Evolutionary conservation across 208 protist species (phyloP).

Genomic region (Porcisia hertigi): DNA sequence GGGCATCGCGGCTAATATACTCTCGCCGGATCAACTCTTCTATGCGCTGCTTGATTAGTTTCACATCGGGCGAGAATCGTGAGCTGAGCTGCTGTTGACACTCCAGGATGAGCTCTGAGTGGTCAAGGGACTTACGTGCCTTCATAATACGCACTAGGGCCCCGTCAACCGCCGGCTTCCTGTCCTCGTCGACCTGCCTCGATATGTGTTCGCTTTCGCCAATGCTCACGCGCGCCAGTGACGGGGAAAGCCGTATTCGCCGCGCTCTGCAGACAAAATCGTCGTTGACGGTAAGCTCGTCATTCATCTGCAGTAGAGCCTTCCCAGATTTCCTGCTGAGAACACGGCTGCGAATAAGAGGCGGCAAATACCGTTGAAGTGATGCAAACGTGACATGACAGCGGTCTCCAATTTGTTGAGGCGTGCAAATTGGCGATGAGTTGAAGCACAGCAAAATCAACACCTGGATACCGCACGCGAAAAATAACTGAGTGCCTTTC

Average conservation of each 20-base stretch:
- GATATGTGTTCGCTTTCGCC: constrained; percentile 41
- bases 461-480: constrained; percentile 67
- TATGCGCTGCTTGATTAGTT: constrained; percentile 84
- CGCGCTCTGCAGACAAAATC: constrained; percentile 55
- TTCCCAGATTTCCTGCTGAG: constrained; percentile 27
- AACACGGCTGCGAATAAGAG: constrained; percentile 29
- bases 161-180: constrained; percentile 79
- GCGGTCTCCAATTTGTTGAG: constrained; percentile 23
- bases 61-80: constrained; percentile 69
- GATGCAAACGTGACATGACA: constrained; percentile 23
- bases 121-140: constrained; percentile 58
- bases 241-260: constrained; percentile 59
- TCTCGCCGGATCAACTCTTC: constrained; percentile 85
- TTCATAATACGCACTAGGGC: constrained; percentile 91
- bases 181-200: constrained; percentile 69
- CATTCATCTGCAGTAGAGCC: constrained; percentile 34
- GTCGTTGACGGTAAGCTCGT: constrained; percentile 60
- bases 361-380: constrained; percentile 28
- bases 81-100: constrained; percentile 66
- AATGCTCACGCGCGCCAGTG: constrained; percentile 42
- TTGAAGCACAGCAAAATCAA: constrained; percentile 84
- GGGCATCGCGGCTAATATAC: constrained; percentile 76
- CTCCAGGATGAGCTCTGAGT: constrained; percentile 72
- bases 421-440: constrained; percentile 31
- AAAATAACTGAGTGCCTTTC: constrained; percentile 49